Evolutionary conservation across 805 yeast genomes (phyloP).

Genomic region (Suhomyces faveliae): DNA sequence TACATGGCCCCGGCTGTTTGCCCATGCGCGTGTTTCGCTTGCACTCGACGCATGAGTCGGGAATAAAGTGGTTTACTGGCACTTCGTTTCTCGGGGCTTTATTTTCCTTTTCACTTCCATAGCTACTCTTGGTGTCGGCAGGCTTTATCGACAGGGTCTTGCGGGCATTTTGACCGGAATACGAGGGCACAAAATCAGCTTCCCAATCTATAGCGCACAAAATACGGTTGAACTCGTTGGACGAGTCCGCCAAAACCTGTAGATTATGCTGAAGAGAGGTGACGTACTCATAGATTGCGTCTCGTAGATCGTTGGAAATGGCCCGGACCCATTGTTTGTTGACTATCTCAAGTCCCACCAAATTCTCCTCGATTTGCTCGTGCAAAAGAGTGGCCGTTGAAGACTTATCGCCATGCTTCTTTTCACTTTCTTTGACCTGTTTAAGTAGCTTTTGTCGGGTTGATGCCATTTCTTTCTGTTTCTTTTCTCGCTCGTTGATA

Average conservation of each 20-base stretch:
- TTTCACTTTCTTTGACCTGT: constrained; percentile 42
- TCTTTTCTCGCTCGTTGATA: constrained; percentile 51
- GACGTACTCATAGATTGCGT: constrained; percentile 45
- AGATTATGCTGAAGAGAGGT: constrained; percentile 28
- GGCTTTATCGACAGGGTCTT: neutral
- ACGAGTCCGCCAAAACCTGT: constrained; percentile 11
- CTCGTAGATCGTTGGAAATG: constrained; percentile 44
- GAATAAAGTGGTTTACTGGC: neutral
- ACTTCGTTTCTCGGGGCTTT: constrained; percentile 2
- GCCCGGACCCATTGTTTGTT: constrained; percentile 51
- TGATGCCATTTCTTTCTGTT: constrained; percentile 38
- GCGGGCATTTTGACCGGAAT: neutral
- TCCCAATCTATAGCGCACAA: constrained; percentile 9
- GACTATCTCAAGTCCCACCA: constrained; percentile 50
- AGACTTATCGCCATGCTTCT: constrained; percentile 42
- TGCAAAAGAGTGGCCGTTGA: constrained; percentile 41
- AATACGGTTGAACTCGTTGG: constrained; percentile 3
- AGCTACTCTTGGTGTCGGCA: neutral
- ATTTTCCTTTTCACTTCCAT: constrained; percentile 3
- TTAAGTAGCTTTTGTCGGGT: constrained; percentile 38
- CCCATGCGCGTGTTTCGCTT: constrained; percentile 4
- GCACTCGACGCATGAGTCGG: constrained; percentile 2
- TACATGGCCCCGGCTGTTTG: neutral
- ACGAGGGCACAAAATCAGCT: neutral
- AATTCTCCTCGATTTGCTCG: constrained; percentile 53